Evolutionary conservation across 1,139 yeast species (phyloP), one percentile per base, ranked within the genome.

Genomic region (Eremothecium coryli): DNA sequence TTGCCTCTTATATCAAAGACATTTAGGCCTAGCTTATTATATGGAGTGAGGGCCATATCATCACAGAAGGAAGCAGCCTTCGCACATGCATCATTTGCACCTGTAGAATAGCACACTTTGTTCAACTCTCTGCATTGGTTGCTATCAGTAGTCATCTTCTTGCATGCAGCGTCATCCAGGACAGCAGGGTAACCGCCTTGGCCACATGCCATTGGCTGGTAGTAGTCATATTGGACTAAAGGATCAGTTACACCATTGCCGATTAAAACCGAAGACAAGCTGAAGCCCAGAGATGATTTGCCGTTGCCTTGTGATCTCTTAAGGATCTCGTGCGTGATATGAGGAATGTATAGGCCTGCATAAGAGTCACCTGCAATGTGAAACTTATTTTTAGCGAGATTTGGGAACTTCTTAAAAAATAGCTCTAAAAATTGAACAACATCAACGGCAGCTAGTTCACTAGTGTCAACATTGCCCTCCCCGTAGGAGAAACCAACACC

Each of bases 341-440:
- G 74, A 18, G 95, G 95, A 44, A 82, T 75, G 56, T 82, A 82
- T 58, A 82, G 93, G 28, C 94, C 95, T 24, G 85, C 94, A 51
- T 82, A 84, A 9, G 90, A 79, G 60, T 84, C 94, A 40, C 94
- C 94, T 36, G 93, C 76, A 56, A 84, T 77, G 57, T 82, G 93
- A 70, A 82, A 82, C 29, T 68, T 68, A 44, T 71, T 67, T 10
- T 58, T 46, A 29, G 60, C 44, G 51, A 74, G 77, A 43, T 77
- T 67, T 11, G 82, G 80, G 65, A 81, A 80, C 49, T 77, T 76
- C 50, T 77, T 73, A 62, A 77, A 82, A 61, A 84, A 81, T 43
- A 82, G 67, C 53, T 78, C 82, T 54, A 82, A 66, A 54, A 84
- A 82, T 5, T 79, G 74, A 54, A 67, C 81, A n/a, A 81, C 88